Base-by-base conservation (phyloP, 2,329 filamentous ascomycete species). In the Colletotrichum spinosum region DNA sequence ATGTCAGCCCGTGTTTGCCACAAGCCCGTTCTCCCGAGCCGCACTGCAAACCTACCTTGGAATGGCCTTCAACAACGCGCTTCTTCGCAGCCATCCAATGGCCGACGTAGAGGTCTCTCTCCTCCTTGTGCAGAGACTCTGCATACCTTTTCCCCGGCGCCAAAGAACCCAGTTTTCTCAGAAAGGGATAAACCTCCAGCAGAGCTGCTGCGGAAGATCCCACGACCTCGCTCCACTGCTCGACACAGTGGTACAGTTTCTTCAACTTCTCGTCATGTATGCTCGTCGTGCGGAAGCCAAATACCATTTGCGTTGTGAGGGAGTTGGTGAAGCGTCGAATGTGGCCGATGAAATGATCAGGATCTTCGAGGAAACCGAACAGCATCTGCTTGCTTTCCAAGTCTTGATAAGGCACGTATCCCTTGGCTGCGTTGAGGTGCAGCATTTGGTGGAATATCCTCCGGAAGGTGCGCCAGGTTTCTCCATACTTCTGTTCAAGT, bases 221-320 rank as follows among this genome's bases (percentile, higher is more conserved):
- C 11, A 77, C 75, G 44, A 83, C 82, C 50, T 80, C 75, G 8
- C 74, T 74, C 48, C 55, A 64, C 15, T 13, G 53, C 41, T 64
- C 55, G 61, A 81, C 78, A 45, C 78, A 78, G 17, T 78, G 73
- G 41, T 82, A 83, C 3, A 84, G 72, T 62, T 82, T 77, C 69
- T 77, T 72, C 60, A 85, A 76, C 42, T 79, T 79, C 2, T 73
- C 68, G 42, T 85, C 79, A 6, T 81, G 75, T 69, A 81, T 77
- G 2, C 72, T 79, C 0, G 76, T 71, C 2, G 77, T 78, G 9
- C 82, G 78, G 67, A 76, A 84, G 4, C 83, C 83, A 59, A 83
- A 86, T 2, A 83, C 76, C 77, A 86, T 85, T 2, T 78, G 79
- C 0, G 83, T 85, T 0, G 81, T 83, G 2, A 86, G 70, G 1